Evolutionary conservation across 768 basidiomycete species (phyloP).

Genomic region (Boletus tomentosulus): DNA sequence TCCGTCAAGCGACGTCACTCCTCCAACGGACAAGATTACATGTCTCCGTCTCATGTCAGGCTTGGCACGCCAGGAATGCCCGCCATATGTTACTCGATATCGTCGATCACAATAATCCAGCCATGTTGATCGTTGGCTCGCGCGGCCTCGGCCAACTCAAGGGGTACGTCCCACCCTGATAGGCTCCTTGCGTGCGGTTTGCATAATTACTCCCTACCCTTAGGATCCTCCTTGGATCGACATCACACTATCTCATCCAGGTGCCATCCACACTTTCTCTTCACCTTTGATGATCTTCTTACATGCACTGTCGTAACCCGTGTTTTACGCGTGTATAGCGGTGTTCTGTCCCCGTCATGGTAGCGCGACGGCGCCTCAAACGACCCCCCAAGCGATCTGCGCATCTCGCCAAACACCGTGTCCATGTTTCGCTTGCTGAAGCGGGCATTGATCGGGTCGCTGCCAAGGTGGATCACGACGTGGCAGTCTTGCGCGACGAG

Average conservation of each 20-base stretch:
- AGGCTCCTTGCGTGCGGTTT: neutral
- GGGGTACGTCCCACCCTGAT: constrained; percentile 48
- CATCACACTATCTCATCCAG: constrained; percentile 91
- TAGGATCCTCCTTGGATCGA: constrained; percentile 90
- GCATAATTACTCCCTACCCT: too few relatives aligned
- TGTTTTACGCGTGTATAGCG: constrained; percentile 41
- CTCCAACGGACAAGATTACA: constrained; percentile 89
- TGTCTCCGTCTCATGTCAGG: constrained; percentile 86
- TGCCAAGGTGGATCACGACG: constrained; percentile 79
- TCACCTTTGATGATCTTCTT: neutral
- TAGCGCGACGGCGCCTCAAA: constrained; percentile 86
- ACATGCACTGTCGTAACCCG: too few relatives aligned
- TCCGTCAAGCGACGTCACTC: constrained; percentile 83
- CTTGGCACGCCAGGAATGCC: constrained; percentile 95
- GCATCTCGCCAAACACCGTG: constrained; percentile 76
- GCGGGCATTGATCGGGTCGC: constrained; percentile 84
- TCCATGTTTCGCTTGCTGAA: constrained; percentile 81
- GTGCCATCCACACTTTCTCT: constrained; percentile 30
- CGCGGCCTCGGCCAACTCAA: constrained; percentile 84
- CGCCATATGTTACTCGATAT: constrained; percentile 90
- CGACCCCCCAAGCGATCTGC: constrained; percentile 78
- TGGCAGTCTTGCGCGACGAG: constrained; percentile 75
- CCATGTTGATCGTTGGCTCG: constrained; percentile 94
- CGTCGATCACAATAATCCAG: constrained; percentile 81
- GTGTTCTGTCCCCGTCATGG: constrained; percentile 96